Evolutionary conservation across 257 asterid species (phyloP).

Genomic region (Cordia subcordata): DNA sequence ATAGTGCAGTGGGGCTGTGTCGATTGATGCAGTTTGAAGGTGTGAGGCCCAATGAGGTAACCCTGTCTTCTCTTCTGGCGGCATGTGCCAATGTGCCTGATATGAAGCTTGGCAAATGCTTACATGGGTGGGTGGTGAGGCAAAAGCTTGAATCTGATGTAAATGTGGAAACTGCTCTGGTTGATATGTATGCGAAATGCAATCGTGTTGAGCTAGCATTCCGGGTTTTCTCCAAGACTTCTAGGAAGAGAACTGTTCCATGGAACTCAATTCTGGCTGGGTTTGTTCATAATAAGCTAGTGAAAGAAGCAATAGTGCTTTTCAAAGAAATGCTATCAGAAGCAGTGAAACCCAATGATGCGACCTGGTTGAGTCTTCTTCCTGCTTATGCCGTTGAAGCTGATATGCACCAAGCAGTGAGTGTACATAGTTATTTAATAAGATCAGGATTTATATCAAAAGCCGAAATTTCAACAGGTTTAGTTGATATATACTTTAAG

Average conservation of each 20-base stretch:
- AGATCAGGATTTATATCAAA: conserved; percentile 63
- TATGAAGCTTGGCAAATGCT: conserved; percentile 73
- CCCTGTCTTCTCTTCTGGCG: conserved; percentile 68
- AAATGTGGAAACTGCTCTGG: conserved; percentile 70
- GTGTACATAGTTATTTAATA: conserved; percentile 58
- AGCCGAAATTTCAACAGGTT: conserved; percentile 60
- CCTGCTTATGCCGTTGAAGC: conserved; percentile 82
- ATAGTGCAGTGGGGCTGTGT: conserved; percentile 48
- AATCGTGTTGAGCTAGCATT: conserved; percentile 38
- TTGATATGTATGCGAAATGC: conserved; percentile 84
- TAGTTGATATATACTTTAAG: conserved; percentile 74
- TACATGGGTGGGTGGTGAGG: conserved; percentile 86
- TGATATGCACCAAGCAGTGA: conserved; percentile 62
- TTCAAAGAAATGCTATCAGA: conserved; percentile 66
- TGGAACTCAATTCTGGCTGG: conserved; percentile 89
- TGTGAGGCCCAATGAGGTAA: conserved; percentile 75
- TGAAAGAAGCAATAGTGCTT: conserved; percentile 52
- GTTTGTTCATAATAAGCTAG: conserved; percentile 53
- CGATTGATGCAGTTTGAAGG: conserved; percentile 72
- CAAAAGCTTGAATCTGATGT: conserved; percentile 61
- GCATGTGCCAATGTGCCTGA: conserved; percentile 48
- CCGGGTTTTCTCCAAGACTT: conserved; percentile 54
- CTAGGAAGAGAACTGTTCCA: conserved; percentile 67
- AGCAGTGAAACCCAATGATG: conserved; percentile 60
- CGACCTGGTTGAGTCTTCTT: conserved; percentile 79